Percentiles rank a stretch among this genome's conserved stretches.
These are phyloP conservation scores for Pistacia vera DNA, from an alignment of 345 rosid genomes.

Conservation along the genomic window DNA sequence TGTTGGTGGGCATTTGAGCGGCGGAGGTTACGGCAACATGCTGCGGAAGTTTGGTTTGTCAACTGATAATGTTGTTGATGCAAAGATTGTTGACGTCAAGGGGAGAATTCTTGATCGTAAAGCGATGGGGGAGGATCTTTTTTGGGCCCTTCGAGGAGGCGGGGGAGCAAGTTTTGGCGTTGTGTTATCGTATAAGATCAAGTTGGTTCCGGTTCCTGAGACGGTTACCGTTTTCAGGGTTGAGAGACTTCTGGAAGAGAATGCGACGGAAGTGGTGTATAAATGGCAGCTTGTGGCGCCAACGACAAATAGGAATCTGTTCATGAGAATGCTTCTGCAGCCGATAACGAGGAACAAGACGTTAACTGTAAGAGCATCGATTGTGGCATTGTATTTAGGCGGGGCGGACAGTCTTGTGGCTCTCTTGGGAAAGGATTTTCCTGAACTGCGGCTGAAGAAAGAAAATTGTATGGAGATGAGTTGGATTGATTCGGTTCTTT, in stretches of 20 bases:
- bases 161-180: conserved; percentile 68
- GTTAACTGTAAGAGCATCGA: conserved; percentile 42
- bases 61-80: conserved; percentile 51
- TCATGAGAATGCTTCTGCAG: conserved; percentile 71
- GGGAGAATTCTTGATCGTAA: conserved; percentile 46
- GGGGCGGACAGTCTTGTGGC: conserved; percentile 36
- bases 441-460: conserved; percentile 47
- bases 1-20: conserved; percentile 68
- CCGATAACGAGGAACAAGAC: conserved; percentile 42
- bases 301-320: conserved; percentile 39
- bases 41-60: conserved; percentile 56
- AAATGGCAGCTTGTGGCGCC: conserved; percentile 66
- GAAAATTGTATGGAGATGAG: conserved; percentile 49
- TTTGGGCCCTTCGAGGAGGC: conserved; percentile 66
- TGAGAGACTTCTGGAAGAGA: conserved; percentile 31
- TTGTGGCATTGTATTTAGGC: conserved; percentile 47
- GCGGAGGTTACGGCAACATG: conserved; percentile 66
- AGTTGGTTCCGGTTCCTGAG: conserved; percentile 53
- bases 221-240: conserved; percentile 54
- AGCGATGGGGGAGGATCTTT: conserved; percentile 61
- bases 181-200: conserved; percentile 47
- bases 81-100: conserved; percentile 57
- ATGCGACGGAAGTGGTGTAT: conserved; percentile 41
- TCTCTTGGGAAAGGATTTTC: conserved; percentile 42
- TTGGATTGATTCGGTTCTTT: conserved; percentile 60